Conservation (phyloP, 2,329 filamentous ascomycete species). For the Cladosporium sp. region DNA sequence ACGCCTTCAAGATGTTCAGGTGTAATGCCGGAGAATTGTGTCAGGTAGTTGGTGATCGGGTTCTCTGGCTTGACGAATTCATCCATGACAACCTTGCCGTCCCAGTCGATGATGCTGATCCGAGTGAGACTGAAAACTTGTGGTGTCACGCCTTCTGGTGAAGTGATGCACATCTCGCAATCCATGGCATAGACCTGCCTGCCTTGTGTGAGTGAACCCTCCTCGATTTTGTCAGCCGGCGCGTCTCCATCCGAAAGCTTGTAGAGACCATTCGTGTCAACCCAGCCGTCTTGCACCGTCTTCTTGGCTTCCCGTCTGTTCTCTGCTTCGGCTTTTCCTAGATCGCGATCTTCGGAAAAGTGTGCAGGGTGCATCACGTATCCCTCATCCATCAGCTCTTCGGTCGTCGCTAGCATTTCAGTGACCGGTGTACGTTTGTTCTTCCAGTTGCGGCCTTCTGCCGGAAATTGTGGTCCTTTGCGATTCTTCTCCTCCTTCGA, state of each 20-base stretch:
- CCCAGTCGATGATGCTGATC: slow-evolving; percentile 83
- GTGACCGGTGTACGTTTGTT: slow-evolving; percentile 78
- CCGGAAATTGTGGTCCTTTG: slow-evolving; percentile 57
- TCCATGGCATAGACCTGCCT: slow-evolving; percentile 77
- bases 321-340: slow-evolving; percentile 52
- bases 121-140: slow-evolving; percentile 79
- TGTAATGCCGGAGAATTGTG: slow-evolving; percentile 81
- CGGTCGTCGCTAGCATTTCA: slow-evolving; percentile 65
- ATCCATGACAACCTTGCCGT: slow-evolving; percentile 76
- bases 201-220: slow-evolving; percentile 79
- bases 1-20: slow-evolving; percentile 75
- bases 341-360: slow-evolving; percentile 56
- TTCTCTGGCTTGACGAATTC: slow-evolving; percentile 86
- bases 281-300: slow-evolving; percentile 65
- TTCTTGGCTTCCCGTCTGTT: slow-evolving; percentile 43
- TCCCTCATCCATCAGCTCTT: slow-evolving; percentile 77
- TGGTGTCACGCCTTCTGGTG: slow-evolving; percentile 42
- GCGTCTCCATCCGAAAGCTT: slow-evolving; percentile 63
- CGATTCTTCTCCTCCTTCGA: slow-evolving; percentile 60
- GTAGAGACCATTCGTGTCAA: slow-evolving; percentile 65
- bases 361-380: slow-evolving; percentile 79
- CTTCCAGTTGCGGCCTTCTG: slow-evolving; percentile 63
- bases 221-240: slow-evolving; percentile 66
- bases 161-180: slow-evolving; percentile 96
- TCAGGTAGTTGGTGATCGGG: slow-evolving; percentile 90